Evolutionary conservation across 176 grass and related monocot genomes (phyloP).

Genomic region (Hordeum marinum): DNA sequence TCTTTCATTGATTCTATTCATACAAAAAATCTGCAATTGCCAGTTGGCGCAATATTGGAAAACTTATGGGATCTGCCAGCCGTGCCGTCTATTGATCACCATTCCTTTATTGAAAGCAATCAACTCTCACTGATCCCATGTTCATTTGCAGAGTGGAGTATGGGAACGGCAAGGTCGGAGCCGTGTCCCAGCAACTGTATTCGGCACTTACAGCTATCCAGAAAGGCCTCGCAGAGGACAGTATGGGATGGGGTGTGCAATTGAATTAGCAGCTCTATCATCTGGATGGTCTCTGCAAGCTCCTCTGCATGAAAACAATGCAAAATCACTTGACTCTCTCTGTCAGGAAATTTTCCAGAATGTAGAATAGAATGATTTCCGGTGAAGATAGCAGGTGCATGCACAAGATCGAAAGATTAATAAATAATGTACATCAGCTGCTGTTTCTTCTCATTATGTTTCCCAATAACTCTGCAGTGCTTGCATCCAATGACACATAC

Average conservation of each 20-base stretch:
- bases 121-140: constrained; percentile 8
- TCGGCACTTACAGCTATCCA: constrained; percentile 56
- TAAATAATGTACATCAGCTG: no score
- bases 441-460: no score
- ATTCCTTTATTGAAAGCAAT: background rate
- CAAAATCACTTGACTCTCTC: no score
- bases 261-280: constrained; percentile 33
- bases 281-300: no score
- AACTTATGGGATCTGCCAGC: background rate
- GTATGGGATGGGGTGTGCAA: constrained; percentile 61
- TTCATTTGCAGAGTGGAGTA: constrained; percentile 61
- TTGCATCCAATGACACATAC: background rate
- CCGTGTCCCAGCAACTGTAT: constrained; percentile 70
- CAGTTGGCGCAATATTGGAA: background rate
- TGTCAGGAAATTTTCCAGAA: no score
- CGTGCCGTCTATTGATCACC: background rate
- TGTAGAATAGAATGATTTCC: no score
- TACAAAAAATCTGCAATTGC: background rate
- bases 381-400: no score
- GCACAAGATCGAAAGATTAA: no score
- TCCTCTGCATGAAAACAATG: no score
- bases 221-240: constrained; percentile 74
- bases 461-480: no score
- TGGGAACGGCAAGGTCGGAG: constrained; percentile 55
- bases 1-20: background rate